Evolutionary conservation across 139 green algal species (phyloP), one percentile per base, ranked within the genome.

Genomic region (Haematococcus lacustris): DNA sequence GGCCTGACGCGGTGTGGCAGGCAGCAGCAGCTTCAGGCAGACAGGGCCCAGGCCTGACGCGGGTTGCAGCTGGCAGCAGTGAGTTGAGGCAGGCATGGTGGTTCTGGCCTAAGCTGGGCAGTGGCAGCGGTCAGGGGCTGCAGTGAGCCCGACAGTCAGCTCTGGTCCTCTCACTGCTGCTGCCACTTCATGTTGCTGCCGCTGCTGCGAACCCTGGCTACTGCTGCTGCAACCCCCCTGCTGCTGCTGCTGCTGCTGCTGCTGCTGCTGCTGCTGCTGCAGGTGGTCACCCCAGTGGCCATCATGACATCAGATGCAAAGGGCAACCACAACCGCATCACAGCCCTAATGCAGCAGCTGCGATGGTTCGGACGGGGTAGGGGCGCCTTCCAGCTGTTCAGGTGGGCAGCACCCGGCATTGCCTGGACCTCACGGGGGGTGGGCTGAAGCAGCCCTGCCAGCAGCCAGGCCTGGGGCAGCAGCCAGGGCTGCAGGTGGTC

Each of bases 221-320:
- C n/a, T n/a, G n/a, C n/a, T 57, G 47, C 21, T 57, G 47, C 47
- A 57, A 57, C 21, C 47, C 13, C 21, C 47, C 21, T 57, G 47
- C 21, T 13, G 47, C 47, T 57, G 47, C 47, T 21, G 47, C 21
- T 57, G 47, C n/a, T n/a, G n/a, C n/a, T n/a, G n/a, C 47, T 21
- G 13, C 47, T 28, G 47, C 47, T 57, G 47, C 47, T 57, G 13
- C 47, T 33, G 25, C 39, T 6, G 39, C 38, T 28, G 9, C 86
- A 90, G 82, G 68, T 88, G 66, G 88, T 77, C 38, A 98, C 94
- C 0, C 95, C 95, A 0, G 80, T 99, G 3, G 95, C 91, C 57
- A 90, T 99, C 74, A 99, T 99, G 95, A 98, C 95, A 26, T 92
- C 80, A 1, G 90, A 94, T 30, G 95, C 94, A 61, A 99, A 99